phyloP scores from a whole-genome alignment of 495 filamentous ascomycete genomes.

The Chaetomium cochliodes region DNA sequence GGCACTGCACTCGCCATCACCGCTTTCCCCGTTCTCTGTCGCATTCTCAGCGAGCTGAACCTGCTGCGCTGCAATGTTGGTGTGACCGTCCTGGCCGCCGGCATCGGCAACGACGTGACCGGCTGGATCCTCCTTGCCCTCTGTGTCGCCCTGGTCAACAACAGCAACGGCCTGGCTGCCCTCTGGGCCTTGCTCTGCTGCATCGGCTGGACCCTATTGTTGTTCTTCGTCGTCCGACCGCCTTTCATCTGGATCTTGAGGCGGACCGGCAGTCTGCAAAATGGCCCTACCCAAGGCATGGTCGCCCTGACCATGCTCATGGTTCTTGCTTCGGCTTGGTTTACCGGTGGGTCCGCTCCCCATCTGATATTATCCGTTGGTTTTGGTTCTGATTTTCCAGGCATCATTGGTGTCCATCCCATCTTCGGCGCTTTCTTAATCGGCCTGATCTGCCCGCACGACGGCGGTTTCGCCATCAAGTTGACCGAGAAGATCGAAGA shows the following conservation, averaged over 20 bases:
- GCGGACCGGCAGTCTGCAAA: conserved; percentile 74
- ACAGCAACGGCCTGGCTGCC: conserved; percentile 76
- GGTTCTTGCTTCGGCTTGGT: conserved; percentile 81
- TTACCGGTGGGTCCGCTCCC: conserved; percentile 60
- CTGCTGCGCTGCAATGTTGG: conserved; percentile 81
- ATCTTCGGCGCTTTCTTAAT: conserved; percentile 89
- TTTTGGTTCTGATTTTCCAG: conserved; percentile 35
- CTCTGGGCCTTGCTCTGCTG: conserved; percentile 80
- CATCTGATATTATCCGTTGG: background rate
- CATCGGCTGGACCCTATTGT: conserved; percentile 72
- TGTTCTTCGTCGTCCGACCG: conserved; percentile 73
- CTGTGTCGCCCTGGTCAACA: conserved; percentile 92
- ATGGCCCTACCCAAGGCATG: conserved; percentile 85
- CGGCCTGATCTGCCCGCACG: conserved; percentile 89
- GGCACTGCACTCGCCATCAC: conserved; percentile 95
- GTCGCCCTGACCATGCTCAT: conserved; percentile 80
- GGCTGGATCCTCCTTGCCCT: conserved; percentile 94
- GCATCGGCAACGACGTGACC: conserved; percentile 88
- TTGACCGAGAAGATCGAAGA: conserved; percentile 97
- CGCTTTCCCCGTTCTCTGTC: conserved; percentile 92
- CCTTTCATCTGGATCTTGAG: conserved; percentile 72
- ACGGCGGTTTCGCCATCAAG: conserved; percentile 91
- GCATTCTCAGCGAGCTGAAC: conserved; percentile 91
- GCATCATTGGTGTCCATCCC: conserved; percentile 81
- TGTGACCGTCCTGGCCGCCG: conserved; percentile 86